phyloP scores from a whole-genome alignment of 2,329 filamentous ascomycete species.

The Epichloe coenophiala region DNA sequence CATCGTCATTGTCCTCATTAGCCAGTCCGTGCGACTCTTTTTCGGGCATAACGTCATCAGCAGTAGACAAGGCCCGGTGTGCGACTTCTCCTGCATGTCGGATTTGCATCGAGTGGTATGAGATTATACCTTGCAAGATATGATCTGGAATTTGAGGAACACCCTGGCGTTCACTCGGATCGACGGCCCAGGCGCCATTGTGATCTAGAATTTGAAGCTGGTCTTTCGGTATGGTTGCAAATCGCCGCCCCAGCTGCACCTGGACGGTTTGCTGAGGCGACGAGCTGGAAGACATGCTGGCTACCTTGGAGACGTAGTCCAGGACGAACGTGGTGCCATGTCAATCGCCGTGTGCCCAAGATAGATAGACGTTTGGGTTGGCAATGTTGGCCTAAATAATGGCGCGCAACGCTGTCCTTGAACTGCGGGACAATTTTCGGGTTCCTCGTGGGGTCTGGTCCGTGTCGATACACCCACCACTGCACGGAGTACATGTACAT shows the following conservation, averaged over 20 bases:
- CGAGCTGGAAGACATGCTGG: slow-evolving; percentile 14
- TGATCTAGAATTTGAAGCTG: slow-evolving; percentile 24
- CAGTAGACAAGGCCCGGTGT: background rate
- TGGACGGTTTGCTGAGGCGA: slow-evolving; percentile 12
- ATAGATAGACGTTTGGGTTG: too few relatives aligned
- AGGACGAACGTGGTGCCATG: background rate
- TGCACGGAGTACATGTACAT: too few relatives aligned
- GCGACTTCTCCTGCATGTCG: background rate
- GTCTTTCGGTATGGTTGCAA: slow-evolving; percentile 22
- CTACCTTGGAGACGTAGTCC: background rate
- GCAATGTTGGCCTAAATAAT: too few relatives aligned
- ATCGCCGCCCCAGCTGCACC: slow-evolving; percentile 14
- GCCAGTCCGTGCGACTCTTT: background rate
- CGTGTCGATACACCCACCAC: too few relatives aligned
- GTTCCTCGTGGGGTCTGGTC: too few relatives aligned
- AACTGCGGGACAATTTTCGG: too few relatives aligned
- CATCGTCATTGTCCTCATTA: background rate
- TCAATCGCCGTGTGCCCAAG: background rate
- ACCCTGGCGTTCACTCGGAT: slow-evolving; percentile 12
- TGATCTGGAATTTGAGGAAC: slow-evolving; percentile 21
- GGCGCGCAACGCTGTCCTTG: too few relatives aligned
- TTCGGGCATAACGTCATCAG: background rate
- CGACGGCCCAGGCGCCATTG: slow-evolving; percentile 23
- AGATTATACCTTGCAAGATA: slow-evolving; percentile 20
- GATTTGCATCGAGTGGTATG: slow-evolving; percentile 8